Percentiles rank a stretch among this genome's conserved stretches.
phyloP scores from a whole-genome alignment of 2,329 filamentous ascomycete genomes.

The Sporothrix protearum region DNA sequence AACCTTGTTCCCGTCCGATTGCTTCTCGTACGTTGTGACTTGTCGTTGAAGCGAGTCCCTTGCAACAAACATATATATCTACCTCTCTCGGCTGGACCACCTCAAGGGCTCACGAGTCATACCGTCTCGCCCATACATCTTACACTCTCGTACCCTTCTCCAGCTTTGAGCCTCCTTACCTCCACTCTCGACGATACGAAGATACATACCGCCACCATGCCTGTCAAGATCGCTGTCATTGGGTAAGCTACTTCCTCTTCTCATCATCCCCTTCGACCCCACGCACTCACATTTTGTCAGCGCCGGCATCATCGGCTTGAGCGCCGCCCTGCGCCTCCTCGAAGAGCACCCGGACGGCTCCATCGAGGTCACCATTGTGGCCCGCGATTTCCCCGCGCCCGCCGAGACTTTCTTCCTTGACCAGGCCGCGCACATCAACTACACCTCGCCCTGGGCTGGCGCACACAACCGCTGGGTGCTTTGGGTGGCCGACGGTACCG shows the following conservation, averaged over 20 bases:
- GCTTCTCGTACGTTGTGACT: neutral
- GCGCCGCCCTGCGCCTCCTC: constrained; percentile 47
- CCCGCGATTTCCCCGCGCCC: constrained; percentile 46
- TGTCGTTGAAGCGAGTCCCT: neutral
- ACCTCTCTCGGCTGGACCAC: neutral
- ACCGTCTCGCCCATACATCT: neutral
- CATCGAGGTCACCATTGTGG: constrained; percentile 42
- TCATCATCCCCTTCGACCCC: neutral
- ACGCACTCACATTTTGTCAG: constrained; percentile 33
- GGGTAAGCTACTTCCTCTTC: constrained; percentile 19
- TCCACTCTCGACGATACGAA: neutral
- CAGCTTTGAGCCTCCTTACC: too few species aligned
- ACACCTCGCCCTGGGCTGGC: constrained; percentile 56
- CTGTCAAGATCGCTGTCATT: constrained; percentile 22
- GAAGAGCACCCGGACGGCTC: constrained; percentile 34
- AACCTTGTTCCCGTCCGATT: neutral
- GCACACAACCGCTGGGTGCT: constrained; percentile 54
- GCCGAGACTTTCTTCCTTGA: constrained; percentile 43
- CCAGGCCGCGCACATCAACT: constrained; percentile 44
- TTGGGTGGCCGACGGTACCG: constrained; percentile 34
- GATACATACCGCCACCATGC: constrained; percentile 7
- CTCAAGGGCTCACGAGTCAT: neutral
- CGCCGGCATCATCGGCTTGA: constrained; percentile 53
- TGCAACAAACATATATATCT: constrained; percentile 3
- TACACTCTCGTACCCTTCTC: neutral